These are phyloP conservation scores for Otatea glauca DNA, from an alignment of 176 grass and related monocot genomes.

Conservation along the genomic window DNA sequence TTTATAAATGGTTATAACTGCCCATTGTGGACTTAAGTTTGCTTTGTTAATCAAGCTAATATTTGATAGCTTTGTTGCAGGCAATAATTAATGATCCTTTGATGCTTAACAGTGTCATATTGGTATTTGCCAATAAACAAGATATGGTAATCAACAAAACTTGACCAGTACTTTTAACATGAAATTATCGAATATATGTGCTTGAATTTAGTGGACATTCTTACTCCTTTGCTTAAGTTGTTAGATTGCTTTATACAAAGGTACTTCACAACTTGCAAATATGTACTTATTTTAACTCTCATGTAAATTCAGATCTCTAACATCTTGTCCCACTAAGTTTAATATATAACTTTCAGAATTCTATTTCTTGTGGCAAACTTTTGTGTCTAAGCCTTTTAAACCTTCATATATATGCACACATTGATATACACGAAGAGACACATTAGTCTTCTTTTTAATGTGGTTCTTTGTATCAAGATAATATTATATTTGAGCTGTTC, in stretches of 20 bases:
- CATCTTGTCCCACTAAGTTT: background rate
- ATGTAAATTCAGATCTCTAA: background rate
- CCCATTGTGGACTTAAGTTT: background rate
- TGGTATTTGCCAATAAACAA: conserved; percentile 82
- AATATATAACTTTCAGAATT: background rate
- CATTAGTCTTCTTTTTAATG: background rate
- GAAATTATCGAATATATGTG: background rate
- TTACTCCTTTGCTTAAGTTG: background rate
- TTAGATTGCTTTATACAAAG: background rate
- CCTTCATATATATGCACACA: background rate
- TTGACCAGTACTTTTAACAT: background rate
- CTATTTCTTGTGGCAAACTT: background rate
- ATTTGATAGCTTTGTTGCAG: conserved; percentile 46
- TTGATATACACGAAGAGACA: background rate
- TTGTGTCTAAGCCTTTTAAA: background rate
- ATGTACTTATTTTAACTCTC: background rate
- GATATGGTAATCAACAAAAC: conserved; percentile 63
- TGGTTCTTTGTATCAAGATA: background rate
- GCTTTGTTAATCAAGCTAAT: conserved; percentile 40
- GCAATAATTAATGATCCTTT: conserved; percentile 75
- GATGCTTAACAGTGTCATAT: conserved; percentile 73
- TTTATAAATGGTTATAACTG: conserved; percentile 5
- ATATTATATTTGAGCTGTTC: background rate
- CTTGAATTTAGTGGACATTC: background rate
- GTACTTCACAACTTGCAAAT: background rate